These are phyloP conservation scores for Westerdykella ornata DNA, from an alignment of 2,329 filamentous ascomycete genomes.

Conservation along the genomic window DNA sequence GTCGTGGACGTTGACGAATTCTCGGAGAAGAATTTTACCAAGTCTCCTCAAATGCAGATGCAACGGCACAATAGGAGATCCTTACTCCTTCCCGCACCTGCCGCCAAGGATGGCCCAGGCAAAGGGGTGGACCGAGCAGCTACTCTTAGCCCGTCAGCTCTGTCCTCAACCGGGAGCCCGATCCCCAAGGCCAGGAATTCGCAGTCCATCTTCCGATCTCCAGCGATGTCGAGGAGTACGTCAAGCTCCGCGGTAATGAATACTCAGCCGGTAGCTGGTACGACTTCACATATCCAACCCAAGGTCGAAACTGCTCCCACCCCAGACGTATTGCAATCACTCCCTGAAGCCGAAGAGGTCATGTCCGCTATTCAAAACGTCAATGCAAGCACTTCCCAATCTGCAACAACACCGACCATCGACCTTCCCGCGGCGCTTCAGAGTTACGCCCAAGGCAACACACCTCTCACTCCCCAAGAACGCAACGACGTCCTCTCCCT, in stretches of 20 bases:
- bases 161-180: conserved; percentile 21
- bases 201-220: conserved; percentile 20
- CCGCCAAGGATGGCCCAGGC: conserved; percentile 20
- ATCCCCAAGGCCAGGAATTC: conserved; percentile 8
- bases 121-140: conserved; percentile 20
- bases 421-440: conserved; percentile 44
- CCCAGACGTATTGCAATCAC: conserved; percentile 27
- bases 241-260: conserved; percentile 4
- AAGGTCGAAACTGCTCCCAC: conserved; percentile 38
- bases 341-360: conserved; percentile 43
- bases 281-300: conserved; percentile 18
- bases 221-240: conserved; percentile 12
- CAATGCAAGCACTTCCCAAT: conserved; percentile 36
- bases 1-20: conserved; percentile 58
- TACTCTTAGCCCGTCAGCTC: conserved; percentile 26
- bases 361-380: conserved; percentile 46
- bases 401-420: conserved; percentile 32
- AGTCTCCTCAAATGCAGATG: conserved; percentile 34
- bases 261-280: conserved; percentile 7
- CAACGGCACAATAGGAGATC: conserved; percentile 22
- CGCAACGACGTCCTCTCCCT: conserved; percentile 44
- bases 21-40: conserved; percentile 31
- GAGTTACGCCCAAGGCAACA: conserved; percentile 44
- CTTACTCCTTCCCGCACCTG: conserved; percentile 34
- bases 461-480: conserved; percentile 44